Evolutionary conservation across 345 rosid genomes (phyloP), one percentile per base, ranked within the genome.

Genomic region (Melaleuca alternifolia): DNA sequence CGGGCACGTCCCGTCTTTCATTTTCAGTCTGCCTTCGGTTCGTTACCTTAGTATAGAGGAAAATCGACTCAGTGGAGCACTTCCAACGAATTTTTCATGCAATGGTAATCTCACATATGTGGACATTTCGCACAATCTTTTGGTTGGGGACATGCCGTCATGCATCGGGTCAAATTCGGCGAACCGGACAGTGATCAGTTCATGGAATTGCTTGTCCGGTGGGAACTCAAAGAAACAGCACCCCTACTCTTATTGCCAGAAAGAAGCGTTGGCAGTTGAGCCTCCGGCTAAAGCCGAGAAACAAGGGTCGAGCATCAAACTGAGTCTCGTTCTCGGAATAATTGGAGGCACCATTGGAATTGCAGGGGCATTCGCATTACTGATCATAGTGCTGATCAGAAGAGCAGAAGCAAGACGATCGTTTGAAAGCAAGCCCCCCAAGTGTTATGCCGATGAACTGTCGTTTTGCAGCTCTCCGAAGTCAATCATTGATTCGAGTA

Each of bases 191-290:
- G 92, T 95, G 46, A 85, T 93, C 50, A 93, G 91, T 88, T 93
- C 96, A 28, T 95, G 96, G 95, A 97, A 97, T 75, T 96, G 99
- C 84, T 89, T 96, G 87, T 93, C 97, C 53, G 83, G 24, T 83
- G 94, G 91, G 82, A 83, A 83, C 84, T 82, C 91, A 5, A 95
- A 91, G 52, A 65, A 88, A 83, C 99, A 95, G 93, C 98, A 93
- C 88, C 92, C 97, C 6, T 84, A 84, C 86, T 91, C 97, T 14
- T 94, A 92, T 89, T 97, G 99, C 91, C 93, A 90, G 61, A 94
- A 93, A 88, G 93, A 91, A 88, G 99, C 98, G 41, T 88, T 93
- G 89, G 98, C 99, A 59, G 95, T 94, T 59, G 88, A 93, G 88
- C 97, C 98, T 44, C 90, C 93, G 12, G 84, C 50, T 18, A 83